Evolutionary conservation across 108 stramenopile species (phyloP).

Genomic region (Heterococcus sp.): DNA sequence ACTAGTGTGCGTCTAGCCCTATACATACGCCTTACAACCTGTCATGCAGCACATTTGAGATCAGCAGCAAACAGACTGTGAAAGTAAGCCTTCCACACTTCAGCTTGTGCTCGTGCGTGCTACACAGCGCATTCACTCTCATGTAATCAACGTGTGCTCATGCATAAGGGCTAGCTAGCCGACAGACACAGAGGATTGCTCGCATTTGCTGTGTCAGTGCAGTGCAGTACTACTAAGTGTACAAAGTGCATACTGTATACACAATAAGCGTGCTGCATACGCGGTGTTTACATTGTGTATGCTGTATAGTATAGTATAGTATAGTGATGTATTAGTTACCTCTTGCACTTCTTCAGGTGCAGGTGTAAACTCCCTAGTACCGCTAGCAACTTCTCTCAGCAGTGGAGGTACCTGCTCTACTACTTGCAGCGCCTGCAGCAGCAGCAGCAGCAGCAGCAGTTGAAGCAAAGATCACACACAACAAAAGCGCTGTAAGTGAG

Average conservation of each 20-base stretch:
- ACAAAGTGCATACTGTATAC: background rate
- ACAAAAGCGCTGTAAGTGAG: background rate
- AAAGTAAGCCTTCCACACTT: too few species aligned
- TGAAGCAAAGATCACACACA: too few species aligned
- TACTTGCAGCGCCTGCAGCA: constrained; percentile 63
- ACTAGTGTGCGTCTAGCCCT: constrained; percentile 78
- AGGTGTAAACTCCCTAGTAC: constrained; percentile 79
- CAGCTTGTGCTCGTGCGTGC: too few species aligned
- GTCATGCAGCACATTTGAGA: background rate
- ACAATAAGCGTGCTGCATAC: background rate
- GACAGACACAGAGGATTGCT: too few species aligned
- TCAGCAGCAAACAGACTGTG: constrained; percentile 48
- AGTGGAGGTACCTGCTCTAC: constrained; percentile 83
- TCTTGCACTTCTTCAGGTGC: constrained; percentile 59
- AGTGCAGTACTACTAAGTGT: background rate
- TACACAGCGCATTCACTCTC: too few species aligned
- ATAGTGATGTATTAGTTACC: background rate
- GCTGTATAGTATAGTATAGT: too few species aligned
- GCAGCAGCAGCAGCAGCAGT: too few species aligned
- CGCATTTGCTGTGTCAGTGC: background rate
- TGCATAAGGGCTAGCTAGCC: too few species aligned
- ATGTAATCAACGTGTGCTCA: too few species aligned
- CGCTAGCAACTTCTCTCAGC: constrained; percentile 65
- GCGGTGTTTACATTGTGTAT: too few species aligned
- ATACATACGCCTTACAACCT: constrained; percentile 74